Conservation (phyloP, 441 rosid genomes). For the Pelargonium citronellum region DNA sequence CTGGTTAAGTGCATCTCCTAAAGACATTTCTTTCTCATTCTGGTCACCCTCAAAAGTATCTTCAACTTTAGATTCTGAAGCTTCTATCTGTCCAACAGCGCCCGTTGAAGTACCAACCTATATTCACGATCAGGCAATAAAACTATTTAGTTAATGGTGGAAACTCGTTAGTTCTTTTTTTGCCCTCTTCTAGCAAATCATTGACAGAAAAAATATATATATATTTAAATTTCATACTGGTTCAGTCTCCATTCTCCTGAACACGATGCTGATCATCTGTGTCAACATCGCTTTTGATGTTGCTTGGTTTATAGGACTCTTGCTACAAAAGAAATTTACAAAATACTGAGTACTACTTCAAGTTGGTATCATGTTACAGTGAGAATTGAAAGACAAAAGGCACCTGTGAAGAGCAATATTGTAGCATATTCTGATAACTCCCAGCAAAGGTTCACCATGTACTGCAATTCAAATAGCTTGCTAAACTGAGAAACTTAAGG, state of each 20-base stretch:
- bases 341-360: slow-evolving; percentile 28
- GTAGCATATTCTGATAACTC: slow-evolving; percentile 94
- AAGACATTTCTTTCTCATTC: slow-evolving; percentile 63
- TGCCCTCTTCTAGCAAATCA: background rate
- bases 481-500: background rate
- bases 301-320: slow-evolving; percentile 97
- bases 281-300: slow-evolving; percentile 99
- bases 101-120: slow-evolving; percentile 54
- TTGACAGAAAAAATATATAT: slow-evolving; percentile 13
- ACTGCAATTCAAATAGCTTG: slow-evolving; percentile 46
- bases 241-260: slow-evolving; percentile 95
- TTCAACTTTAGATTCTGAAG: slow-evolving; percentile 31
- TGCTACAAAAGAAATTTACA: slow-evolving; percentile 55
- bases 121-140: slow-evolving; percentile 24
- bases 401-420: slow-evolving; percentile 97
- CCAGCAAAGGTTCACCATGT: slow-evolving; percentile 95
- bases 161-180: slow-evolving; percentile 16
- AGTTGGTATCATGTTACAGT: slow-evolving; percentile 18
- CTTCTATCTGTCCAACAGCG: slow-evolving; percentile 44
- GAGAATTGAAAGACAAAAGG: slow-evolving; percentile 18
- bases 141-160: slow-evolving; percentile 14
- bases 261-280: slow-evolving; percentile 90
- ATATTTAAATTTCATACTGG: slow-evolving; percentile 44
- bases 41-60: slow-evolving; percentile 50
- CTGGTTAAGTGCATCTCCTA: slow-evolving; percentile 76